Base-by-base conservation (phyloP, 1,284 basidiomycete species). In the Austroboletus niveus region DNA sequence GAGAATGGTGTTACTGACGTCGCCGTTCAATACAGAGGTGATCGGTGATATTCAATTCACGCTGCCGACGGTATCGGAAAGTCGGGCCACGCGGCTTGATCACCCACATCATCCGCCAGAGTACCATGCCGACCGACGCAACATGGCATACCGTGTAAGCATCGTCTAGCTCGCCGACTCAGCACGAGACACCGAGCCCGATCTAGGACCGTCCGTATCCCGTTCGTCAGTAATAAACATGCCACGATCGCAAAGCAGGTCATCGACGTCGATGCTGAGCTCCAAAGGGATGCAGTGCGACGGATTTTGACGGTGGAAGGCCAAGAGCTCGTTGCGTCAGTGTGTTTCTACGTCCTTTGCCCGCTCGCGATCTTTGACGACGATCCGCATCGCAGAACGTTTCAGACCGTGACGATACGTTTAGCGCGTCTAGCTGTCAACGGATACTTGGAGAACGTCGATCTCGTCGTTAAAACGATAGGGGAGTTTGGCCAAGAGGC, bases 361-460 rank as follows among this genome's bases (percentile, higher is more conserved):
- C 17, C 17, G 29, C 10, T 46, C 53, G 14, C 14, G 15, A 15
- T 15, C 7, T 15, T 14, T 36, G 14, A 14, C 15, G 48, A 55
- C 55, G 49, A 34, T 34, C 20, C 10, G 32, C 9, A 48, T 39
- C 45, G 34, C 69, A 84, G 89, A 49, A 84, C 77, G 20, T 91
- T 91, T 67, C 75, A 75, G 41, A 91, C 88, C 2, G 63, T 90
- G 43, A 94, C 92, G 0, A 75, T 94, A 49, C 84, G 92, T 43
- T 74, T 94, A n/a, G 84, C 92, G 7, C 82, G 92, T 51, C 74
- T 95, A 39, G 82, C 87, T 0, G 77, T 89, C 42, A 95, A 94
- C 60, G 84, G 85, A 4, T 94, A 92, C 71, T 76, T 95, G 41
- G 92, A 94, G 62, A 93, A 92, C 58, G 78, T 92, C 32, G 91